Conservation (phyloP, 163 green algal species). For the Volvox carteri region DNA sequence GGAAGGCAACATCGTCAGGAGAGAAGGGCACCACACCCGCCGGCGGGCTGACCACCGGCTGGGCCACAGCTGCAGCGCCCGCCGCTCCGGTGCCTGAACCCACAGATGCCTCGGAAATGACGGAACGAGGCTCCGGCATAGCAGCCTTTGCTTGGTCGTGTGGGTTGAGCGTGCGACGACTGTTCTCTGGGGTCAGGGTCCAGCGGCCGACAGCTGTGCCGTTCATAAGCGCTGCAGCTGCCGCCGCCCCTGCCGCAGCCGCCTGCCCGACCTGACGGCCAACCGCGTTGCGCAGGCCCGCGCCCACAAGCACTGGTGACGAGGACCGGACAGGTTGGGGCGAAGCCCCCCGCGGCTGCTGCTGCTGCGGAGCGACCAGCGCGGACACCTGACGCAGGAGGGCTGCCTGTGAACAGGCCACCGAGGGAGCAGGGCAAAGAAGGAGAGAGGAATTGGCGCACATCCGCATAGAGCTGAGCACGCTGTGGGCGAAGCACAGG, state of each 20-base stretch:
- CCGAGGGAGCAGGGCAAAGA: too few relatives aligned
- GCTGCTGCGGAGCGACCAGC: background rate
- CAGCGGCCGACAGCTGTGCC: too few relatives aligned
- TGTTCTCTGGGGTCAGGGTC: too few relatives aligned
- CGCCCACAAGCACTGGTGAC: too few relatives aligned
- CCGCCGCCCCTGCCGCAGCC: background rate
- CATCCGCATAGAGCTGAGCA: too few relatives aligned
- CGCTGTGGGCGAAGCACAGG: too few relatives aligned
- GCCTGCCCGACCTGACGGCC: background rate
- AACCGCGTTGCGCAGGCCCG: background rate
- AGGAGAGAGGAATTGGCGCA: too few relatives aligned
- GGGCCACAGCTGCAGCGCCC: background rate
- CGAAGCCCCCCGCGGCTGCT: background rate
- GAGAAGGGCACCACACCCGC: background rate
- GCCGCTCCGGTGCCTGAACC: too few relatives aligned
- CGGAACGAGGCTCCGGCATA: too few relatives aligned
- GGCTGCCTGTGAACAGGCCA: background rate
- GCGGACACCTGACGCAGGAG: background rate
- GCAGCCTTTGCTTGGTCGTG: too few relatives aligned
- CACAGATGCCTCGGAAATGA: too few relatives aligned
- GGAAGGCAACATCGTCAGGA: constrained; percentile 24
- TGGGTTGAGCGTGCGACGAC: too few relatives aligned
- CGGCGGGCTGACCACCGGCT: background rate
- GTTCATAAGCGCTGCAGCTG: background rate
- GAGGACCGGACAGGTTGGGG: background rate